Evolutionary conservation across 2,329 filamentous ascomycete genomes (phyloP), one percentile per base, ranked within the genome.

Genomic region (Exutisphaerella laricina): DNA sequence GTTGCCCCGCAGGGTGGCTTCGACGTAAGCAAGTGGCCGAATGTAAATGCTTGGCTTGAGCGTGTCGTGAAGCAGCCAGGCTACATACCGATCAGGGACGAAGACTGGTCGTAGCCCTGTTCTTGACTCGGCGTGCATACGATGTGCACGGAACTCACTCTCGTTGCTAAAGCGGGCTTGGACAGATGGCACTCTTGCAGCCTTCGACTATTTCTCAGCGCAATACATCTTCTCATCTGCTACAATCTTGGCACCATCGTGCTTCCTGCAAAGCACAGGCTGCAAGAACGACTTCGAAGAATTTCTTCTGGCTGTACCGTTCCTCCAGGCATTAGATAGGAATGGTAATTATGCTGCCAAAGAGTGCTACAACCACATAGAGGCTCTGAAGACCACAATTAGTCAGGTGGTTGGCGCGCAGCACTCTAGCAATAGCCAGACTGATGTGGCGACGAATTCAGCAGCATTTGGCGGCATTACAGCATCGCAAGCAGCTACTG

Each of bases 211-310:
- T 53, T 69, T 69, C 34, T 64, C 67, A 52, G 66, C 67, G 0
- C 69, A 72, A 34, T 72, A 71, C 29, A 64, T 74, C 18, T 74
- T 74, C 53, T 69, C 70, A 0, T 63, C 69, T 0, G 62, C 68
- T 2, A 70, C 66, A 0, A 63, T 72, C 4, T 62, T 74, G 2
- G 69, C 67, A 0, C 60, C 71, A 1, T 71, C 71, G 2, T 68
- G 65, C 26, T 53, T 72, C 0, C 55, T 70, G 0, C 36, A 46
- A 34, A 53, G 60, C 4, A 51, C 62, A 5, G 58, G 55, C 2
- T 57, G 47, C 32, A 45, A 57, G 3, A 59, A 57, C n/a, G 69
- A 71, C 23, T 55, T 55, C 2, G 68, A 71, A 8, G 59, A 63
- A 8, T 69, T 70, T 18, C 63, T 70, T 16, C 59, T 63, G 1